These are phyloP conservation scores for Boletus speciosus DNA, from an alignment of 768 basidiomycete genomes.

Conservation along the genomic window DNA sequence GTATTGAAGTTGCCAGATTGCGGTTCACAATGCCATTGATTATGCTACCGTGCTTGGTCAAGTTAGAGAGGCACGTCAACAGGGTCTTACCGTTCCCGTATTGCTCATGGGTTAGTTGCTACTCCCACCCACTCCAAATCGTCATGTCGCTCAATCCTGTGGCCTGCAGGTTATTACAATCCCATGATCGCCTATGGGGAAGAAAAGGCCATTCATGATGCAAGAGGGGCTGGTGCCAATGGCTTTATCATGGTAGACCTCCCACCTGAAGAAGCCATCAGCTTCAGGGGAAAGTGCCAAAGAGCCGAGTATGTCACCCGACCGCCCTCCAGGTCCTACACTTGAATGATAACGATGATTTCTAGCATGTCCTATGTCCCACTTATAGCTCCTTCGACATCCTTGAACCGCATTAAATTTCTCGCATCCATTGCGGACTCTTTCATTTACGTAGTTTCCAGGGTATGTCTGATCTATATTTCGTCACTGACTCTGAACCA, in stretches of 20 bases:
- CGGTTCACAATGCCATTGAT: slow-evolving; percentile 76
- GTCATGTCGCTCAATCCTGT: not conserved
- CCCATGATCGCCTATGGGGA: slow-evolving; percentile 94
- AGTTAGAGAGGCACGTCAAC: slow-evolving; percentile 71
- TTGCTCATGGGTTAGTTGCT: slow-evolving; percentile 37
- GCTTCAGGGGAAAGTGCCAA: slow-evolving; percentile 85
- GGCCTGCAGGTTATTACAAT: slow-evolving; percentile 86
- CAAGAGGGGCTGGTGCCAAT: slow-evolving; percentile 86
- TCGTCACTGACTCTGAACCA: slow-evolving; percentile 4
- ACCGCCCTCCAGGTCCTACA: not conserved
- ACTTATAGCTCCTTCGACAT: slow-evolving; percentile 91
- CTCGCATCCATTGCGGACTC: slow-evolving; percentile 91
- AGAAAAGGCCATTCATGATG: slow-evolving; percentile 89
- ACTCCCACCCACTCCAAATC: not conserved
- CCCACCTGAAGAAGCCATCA: slow-evolving; percentile 92
- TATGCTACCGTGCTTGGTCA: slow-evolving; percentile 72
- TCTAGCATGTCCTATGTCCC: slow-evolving; percentile 90
- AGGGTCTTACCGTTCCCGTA: slow-evolving; percentile 82
- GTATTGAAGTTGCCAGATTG: slow-evolving; percentile 52
- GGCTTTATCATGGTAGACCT: slow-evolving; percentile 98
- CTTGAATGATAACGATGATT: slow-evolving; percentile 1
- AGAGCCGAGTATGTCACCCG: slow-evolving; percentile 61
- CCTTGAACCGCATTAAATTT: slow-evolving; percentile 82
- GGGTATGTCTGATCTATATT: slow-evolving; percentile 43
- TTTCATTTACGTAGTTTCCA: slow-evolving; percentile 98